Percentiles rank a stretch among this genome's conserved stretches.
These are phyloP conservation scores for Mollisia scopiformis DNA, from an alignment of 2,329 filamentous ascomycete genomes.

Conservation along the genomic window DNA sequence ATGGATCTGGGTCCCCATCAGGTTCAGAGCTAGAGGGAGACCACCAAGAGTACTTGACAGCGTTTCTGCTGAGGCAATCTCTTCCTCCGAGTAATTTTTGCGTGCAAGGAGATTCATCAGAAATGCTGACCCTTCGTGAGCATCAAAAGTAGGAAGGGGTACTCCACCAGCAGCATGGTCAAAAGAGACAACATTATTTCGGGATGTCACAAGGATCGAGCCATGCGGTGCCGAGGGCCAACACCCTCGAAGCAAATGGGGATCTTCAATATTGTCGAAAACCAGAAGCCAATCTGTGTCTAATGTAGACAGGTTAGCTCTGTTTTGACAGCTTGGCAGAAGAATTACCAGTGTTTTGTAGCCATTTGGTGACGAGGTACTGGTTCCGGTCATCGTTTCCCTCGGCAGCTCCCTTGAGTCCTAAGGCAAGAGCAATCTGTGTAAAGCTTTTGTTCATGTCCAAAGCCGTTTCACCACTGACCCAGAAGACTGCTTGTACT, in stretches of 20 bases:
- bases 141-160: not conserved
- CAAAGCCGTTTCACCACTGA: slow-evolving; percentile 4
- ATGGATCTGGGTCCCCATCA: slow-evolving; percentile 6
- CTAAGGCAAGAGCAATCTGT: slow-evolving; percentile 5
- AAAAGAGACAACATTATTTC: not conserved
- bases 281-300: slow-evolving; percentile 9
- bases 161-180: not conserved
- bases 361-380: slow-evolving; percentile 8
- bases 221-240: slow-evolving; percentile 7
- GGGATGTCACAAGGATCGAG: slow-evolving; percentile 4
- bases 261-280: slow-evolving; percentile 13
- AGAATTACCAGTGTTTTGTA: slow-evolving; percentile 4
- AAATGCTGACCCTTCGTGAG: not conserved
- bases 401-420: not conserved
- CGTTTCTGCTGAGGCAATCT: not conserved
- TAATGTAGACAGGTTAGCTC: not conserved
- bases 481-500: slow-evolving; percentile 17
- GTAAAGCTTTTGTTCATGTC: slow-evolving; percentile 32
- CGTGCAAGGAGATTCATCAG: not conserved
- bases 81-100: not conserved
- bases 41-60: slow-evolving; percentile 1
- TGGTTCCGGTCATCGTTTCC: not conserved
- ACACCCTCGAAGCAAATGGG: not conserved
- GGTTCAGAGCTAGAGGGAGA: slow-evolving; percentile 4
- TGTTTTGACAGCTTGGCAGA: not conserved